These are phyloP conservation scores for Wallacemonas collosoma DNA, from an alignment of 208 protist species.

Conservation along the genomic window DNA sequence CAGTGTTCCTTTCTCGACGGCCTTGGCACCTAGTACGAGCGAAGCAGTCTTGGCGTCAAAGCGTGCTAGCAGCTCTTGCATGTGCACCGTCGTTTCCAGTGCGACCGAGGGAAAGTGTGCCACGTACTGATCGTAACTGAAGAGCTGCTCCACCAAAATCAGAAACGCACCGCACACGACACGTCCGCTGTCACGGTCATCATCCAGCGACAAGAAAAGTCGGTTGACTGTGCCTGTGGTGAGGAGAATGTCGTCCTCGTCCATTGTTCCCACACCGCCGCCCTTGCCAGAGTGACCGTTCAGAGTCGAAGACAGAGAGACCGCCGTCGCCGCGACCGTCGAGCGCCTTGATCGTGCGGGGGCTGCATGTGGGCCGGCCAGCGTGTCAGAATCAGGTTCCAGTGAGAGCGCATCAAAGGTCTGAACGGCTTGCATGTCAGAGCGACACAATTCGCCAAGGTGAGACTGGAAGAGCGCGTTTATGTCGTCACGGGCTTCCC, in stretches of 20 bases:
- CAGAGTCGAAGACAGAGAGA: background rate
- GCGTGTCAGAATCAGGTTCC: background rate
- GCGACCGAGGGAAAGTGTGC: conserved; percentile 80
- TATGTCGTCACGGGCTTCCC: conserved; percentile 53
- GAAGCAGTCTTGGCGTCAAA: conserved; percentile 73
- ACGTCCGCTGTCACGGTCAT: conserved; percentile 49
- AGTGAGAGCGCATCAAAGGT: conserved; percentile 36
- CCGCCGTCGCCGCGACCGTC: background rate
- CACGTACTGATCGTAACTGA: conserved; percentile 76
- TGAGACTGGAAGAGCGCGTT: conserved; percentile 60
- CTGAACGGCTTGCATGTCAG: conserved; percentile 33
- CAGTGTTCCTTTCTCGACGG: conserved; percentile 77
- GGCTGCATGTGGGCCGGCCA: background rate
- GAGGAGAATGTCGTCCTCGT: conserved; percentile 22
- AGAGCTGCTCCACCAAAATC: conserved; percentile 73
- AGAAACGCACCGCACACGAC: conserved; percentile 74
- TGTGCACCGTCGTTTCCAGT: conserved; percentile 71
- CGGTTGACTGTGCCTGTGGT: conserved; percentile 23
- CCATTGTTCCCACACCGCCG: background rate
- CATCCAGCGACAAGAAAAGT: conserved; percentile 44
- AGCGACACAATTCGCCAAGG: conserved; percentile 63
- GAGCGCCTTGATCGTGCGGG: background rate
- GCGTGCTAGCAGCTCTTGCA: conserved; percentile 80
- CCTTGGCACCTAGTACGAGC: conserved; percentile 81
- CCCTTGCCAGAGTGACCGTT: background rate